Evolutionary conservation across 768 basidiomycete genomes (phyloP), one percentile per base, ranked within the genome.

Genomic region (Amanita thiersii): DNA sequence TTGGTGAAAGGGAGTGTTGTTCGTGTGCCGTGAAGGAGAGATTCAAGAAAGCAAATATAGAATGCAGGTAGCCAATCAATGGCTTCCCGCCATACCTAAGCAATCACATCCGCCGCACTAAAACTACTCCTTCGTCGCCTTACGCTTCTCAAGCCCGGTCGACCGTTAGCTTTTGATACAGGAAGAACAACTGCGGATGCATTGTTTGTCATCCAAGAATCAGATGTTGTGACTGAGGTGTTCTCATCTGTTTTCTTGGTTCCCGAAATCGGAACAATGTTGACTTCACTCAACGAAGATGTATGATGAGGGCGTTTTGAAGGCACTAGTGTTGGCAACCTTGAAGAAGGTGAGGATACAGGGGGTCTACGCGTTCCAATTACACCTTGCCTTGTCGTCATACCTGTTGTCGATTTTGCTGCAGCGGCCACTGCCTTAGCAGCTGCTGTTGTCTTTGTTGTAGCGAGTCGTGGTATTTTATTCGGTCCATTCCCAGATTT

Each of bases 111-210:
- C 3, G 84, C 87, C 43, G 81, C 70, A 56, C 89, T 90, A 60
- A 91, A 91, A 52, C 89, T 91, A 55, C 88, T 90, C 45, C 88
- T 69, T 54, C 88, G 66, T 47, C 86, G 73, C 49, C 86, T 71
- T 37, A 87, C 75, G 31, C 68, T 81, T 39, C 88, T 71, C 47
- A 88, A 62, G 1, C 80, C 78, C 5, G 88, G 88, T 28, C 86
- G 76, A 48, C 42, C 42, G 10, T 75, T 80, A 1, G 78, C 70
- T 57, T 85, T 89, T 28, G 78, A 74, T 11, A 73, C 75, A 14
- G 84, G 79, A 10, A 79, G 75, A 29, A 90, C 81, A 25, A 88
- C 78, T 2, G 79, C 75, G 40, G 69, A 72, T 1, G 69, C 70
- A 54, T 82, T 81, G 29, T 76, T 77, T 48, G 75, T 81, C 66